Conservation (phyloP, 495 filamentous ascomycete species). For the Neurospora sp. region DNA sequence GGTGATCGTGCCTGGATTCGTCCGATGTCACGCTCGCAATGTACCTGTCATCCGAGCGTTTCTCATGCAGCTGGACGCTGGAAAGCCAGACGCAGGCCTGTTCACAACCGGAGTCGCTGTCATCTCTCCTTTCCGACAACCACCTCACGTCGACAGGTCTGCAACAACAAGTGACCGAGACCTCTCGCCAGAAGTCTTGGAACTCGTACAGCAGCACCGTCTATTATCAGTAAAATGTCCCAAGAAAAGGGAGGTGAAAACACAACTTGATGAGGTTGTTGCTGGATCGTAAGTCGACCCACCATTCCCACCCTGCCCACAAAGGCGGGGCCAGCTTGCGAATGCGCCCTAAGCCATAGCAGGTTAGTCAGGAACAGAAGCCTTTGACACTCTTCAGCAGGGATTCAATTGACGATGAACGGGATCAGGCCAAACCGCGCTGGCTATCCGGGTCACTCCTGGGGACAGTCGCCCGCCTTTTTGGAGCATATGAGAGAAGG, state of each 20-base stretch:
- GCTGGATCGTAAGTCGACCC: neutral
- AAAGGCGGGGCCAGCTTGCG: neutral
- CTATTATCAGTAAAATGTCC: neutral
- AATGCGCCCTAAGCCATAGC: neutral
- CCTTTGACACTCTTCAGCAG: neutral
- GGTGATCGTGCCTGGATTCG: neutral
- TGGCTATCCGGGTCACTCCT: neutral
- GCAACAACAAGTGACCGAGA: neutral
- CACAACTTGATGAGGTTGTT: neutral
- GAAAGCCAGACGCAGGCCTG: neutral
- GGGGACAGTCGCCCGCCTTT: neutral
- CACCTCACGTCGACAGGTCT: neutral
- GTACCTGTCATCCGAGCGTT: neutral
- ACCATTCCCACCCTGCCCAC: neutral
- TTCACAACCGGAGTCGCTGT: neutral
- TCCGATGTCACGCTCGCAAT: neutral
- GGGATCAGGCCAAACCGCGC: neutral
- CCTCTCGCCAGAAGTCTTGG: neutral
- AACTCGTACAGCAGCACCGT: neutral
- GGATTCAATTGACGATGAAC: neutral
- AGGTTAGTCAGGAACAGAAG: neutral
- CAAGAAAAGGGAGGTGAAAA: neutral
- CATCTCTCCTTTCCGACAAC: neutral
- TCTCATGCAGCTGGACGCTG: neutral
- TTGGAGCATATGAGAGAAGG: neutral